Percentiles rank a stretch among this genome's conserved stretches.
Conservation (phyloP, 2,329 filamentous ascomycete genomes). For the Sordariomycetes sp. region DNA sequence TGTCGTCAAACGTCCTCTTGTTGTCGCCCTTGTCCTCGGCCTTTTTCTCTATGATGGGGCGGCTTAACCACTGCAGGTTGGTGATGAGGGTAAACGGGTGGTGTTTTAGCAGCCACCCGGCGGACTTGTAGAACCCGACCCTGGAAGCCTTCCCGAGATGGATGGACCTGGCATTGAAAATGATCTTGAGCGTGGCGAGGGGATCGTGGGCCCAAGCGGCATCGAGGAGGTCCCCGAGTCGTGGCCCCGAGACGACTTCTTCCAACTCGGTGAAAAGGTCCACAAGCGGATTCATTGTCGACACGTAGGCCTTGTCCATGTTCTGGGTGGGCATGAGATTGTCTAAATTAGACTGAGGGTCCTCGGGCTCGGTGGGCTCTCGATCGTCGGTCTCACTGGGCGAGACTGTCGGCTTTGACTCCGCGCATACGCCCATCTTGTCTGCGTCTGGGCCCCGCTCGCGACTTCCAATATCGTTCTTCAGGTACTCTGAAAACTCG, state of each 20-base stretch:
- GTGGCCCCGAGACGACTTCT: constrained; percentile 19
- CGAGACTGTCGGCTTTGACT: not conserved
- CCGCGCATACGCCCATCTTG: not conserved
- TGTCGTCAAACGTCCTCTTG: constrained; percentile 15
- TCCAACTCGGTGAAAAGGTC: constrained; percentile 42
- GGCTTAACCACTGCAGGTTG: constrained; percentile 41
- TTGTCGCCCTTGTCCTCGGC: constrained; percentile 13
- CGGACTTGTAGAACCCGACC: constrained; percentile 32
- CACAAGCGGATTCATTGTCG: constrained; percentile 29
- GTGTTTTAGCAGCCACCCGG: constrained; percentile 40
- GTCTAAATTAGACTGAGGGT: not conserved
- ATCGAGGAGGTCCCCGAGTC: constrained; percentile 26
- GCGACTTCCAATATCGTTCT: constrained; percentile 10
- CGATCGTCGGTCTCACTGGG: not conserved
- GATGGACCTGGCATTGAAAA: constrained; percentile 48
- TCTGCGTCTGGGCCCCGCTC: not conserved
- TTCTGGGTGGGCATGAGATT: constrained; percentile 41
- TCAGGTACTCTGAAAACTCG: constrained; percentile 20
- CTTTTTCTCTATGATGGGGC: constrained; percentile 42
- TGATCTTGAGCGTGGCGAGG: constrained; percentile 38
- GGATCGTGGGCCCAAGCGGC: constrained; percentile 34
- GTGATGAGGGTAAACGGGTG: constrained; percentile 39
- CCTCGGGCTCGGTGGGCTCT: not conserved
- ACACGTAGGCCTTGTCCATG: constrained; percentile 29
- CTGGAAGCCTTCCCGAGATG: constrained; percentile 42